Evolutionary conservation across 108 stramenopile genomes (phyloP).

Genomic region (Skeletonema tropicum): DNA sequence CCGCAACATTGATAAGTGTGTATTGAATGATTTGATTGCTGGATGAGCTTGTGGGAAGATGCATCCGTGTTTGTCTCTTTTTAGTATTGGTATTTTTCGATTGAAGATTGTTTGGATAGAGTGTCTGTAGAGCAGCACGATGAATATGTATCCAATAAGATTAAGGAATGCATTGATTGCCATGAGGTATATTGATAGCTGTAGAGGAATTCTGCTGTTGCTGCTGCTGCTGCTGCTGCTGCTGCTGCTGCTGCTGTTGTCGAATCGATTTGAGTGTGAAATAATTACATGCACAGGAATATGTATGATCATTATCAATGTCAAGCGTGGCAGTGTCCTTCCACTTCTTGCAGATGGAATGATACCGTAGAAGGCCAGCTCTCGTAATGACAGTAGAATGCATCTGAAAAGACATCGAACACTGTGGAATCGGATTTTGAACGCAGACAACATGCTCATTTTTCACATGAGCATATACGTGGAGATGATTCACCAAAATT

Average conservation of each 20-base stretch:
- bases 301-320: conserved; percentile 28
- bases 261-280: not conserved
- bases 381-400: not conserved
- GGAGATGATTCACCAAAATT: too few relatives aligned
- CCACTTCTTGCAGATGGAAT: conserved; percentile 34
- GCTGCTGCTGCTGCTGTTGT: not conserved
- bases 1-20: conserved; percentile 55
- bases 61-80: conserved; percentile 15
- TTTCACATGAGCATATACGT: not conserved
- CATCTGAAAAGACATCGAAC: not conserved
- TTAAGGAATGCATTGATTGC: conserved; percentile 20
- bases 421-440: not conserved
- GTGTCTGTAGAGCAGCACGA: conserved; percentile 52
- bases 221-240: not conserved
- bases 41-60: conserved; percentile 22
- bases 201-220: conserved; percentile 1
- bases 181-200: conserved; percentile 11
- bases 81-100: conserved; percentile 46
- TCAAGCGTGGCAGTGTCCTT: conserved; percentile 38
- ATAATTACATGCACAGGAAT: conserved; percentile 12
- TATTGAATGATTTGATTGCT: conserved; percentile 48
- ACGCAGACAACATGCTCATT: not conserved
- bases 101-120: conserved; percentile 66
- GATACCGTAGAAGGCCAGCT: conserved; percentile 13
- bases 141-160: conserved; percentile 42